Base-by-base conservation (phyloP, 345 rosid genomes). In the Aegle marmelos region DNA sequence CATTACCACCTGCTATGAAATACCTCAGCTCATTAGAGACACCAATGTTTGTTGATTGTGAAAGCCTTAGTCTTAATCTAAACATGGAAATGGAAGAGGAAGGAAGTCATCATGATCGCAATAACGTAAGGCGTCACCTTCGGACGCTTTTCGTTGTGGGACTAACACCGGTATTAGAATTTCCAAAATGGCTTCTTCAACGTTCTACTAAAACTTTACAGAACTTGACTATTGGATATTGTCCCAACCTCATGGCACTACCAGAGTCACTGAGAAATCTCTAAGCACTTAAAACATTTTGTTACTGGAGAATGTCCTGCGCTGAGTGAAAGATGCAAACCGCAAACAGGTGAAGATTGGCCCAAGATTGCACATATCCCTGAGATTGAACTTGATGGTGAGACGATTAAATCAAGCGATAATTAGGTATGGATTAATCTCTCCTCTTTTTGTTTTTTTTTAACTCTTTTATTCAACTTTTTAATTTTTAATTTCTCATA, bases 121-220 rank as follows among this genome's bases (percentile, higher is more conserved):
- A 45, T 13, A 22, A 4, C 19, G 28, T 19, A 63, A 61, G 39
- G 24, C 78, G 21, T 72, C 45, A 56, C 58, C 85, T 86, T 33
- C 61, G 21, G 24, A 25, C 36, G 21, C 7, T 86, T 31, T 16
- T 9, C 21, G 28, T 83, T 25, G 17, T 0, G 6, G 59, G 33
- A 9, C 17, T 86, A 22, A 83, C 81, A 2, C 72, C 57, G 19
- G 6, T 85, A 21, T 72, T 21, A 11, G 28, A 27, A 2, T 56
- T 83, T 14, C 88, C 86, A 3, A 22, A 64, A 28, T 83, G 86
- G 88, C 79, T 80, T 67, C 53, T 85, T 57, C 53, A 58, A 58
- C 41, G 39, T 9, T 81, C 68, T 30, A 57, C 78, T 4, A 64
- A 45, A 25, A 36, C 81, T 31, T 54, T 80, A 36, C 65, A 78